Percentiles rank a stretch among this genome's conserved stretches.
These are phyloP conservation scores for Phytophthora uliginosa DNA, from an alignment of 352 stramenopile species.

Conservation along the genomic window DNA sequence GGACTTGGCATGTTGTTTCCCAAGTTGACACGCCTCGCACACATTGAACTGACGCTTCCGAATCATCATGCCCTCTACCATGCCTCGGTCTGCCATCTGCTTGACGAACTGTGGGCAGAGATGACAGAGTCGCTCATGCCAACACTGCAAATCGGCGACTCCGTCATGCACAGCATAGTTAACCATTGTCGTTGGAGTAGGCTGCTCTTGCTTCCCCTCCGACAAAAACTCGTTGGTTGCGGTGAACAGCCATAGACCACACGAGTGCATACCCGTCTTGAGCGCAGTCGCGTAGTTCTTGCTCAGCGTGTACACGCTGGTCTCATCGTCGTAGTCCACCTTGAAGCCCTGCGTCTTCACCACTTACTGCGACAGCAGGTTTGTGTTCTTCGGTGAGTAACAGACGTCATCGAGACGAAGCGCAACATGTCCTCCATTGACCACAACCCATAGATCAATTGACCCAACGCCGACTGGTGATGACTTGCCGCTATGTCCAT, in stretches of 20 bases:
- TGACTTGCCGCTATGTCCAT: background rate
- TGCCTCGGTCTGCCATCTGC: background rate
- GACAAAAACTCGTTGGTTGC: too few species aligned
- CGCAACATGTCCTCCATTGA: background rate
- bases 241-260: background rate
- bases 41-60: background rate
- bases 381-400: background rate
- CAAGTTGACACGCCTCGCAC: background rate
- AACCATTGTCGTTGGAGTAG: background rate
- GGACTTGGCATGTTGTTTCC: too few species aligned
- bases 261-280: background rate
- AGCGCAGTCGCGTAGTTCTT: background rate
- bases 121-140: slow-evolving; percentile 11
- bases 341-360: background rate
- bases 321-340: background rate
- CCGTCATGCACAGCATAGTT: slow-evolving; percentile 8
- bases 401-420: background rate
- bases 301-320: background rate
- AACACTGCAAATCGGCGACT: slow-evolving; percentile 3
- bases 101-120: slow-evolving; percentile 1
- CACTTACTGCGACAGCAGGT: background rate
- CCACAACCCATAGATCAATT: background rate
- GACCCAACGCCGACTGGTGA: background rate
- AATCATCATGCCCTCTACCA: slow-evolving; percentile 4
- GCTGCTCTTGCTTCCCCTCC: background rate